phyloP scores from a whole-genome alignment of 495 filamentous ascomycete genomes.

The Xanthoparmelia taractica region DNA sequence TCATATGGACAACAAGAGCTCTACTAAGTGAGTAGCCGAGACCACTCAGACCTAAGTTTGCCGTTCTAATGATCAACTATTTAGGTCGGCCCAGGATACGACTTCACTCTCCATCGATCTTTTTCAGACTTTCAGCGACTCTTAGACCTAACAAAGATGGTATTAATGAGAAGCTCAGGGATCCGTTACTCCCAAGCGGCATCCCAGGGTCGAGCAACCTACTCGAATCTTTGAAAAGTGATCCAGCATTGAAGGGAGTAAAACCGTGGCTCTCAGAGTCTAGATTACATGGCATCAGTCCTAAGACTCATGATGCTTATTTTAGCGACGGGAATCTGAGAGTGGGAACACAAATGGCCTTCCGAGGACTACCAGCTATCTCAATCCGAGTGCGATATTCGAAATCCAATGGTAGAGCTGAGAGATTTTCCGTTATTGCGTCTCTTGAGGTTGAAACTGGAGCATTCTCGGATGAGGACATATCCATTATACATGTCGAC shows the following conservation, averaged over 20 bases:
- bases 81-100: slow-evolving; percentile 63
- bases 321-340: slow-evolving; percentile 56
- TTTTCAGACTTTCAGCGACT: slow-evolving; percentile 67
- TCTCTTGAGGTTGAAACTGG: slow-evolving; percentile 85
- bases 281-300: slow-evolving; percentile 65
- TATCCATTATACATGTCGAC: slow-evolving; percentile 59
- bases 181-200: slow-evolving; percentile 71
- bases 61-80: slow-evolving; percentile 23
- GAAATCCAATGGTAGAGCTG: slow-evolving; percentile 54
- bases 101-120: slow-evolving; percentile 66
- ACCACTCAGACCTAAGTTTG: neutral
- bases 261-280: slow-evolving; percentile 71
- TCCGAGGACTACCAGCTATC: slow-evolving; percentile 72
- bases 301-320: slow-evolving; percentile 45
- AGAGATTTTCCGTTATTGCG: slow-evolving; percentile 63
- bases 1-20: slow-evolving; percentile 75
- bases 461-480: slow-evolving; percentile 66
- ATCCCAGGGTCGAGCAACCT: slow-evolving; percentile 73
- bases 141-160: slow-evolving; percentile 50
- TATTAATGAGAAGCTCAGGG: slow-evolving; percentile 41
- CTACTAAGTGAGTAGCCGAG: slow-evolving; percentile 49
- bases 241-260: slow-evolving; percentile 56
- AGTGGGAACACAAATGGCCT: slow-evolving; percentile 49
- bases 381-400: slow-evolving; percentile 79
- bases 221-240: slow-evolving; percentile 64